Percentiles rank a stretch among this genome's conserved stretches.
These are phyloP conservation scores for Porphyridium purpureum DNA, from an alignment of 23 red algal genomes.

Conservation along the genomic window DNA sequence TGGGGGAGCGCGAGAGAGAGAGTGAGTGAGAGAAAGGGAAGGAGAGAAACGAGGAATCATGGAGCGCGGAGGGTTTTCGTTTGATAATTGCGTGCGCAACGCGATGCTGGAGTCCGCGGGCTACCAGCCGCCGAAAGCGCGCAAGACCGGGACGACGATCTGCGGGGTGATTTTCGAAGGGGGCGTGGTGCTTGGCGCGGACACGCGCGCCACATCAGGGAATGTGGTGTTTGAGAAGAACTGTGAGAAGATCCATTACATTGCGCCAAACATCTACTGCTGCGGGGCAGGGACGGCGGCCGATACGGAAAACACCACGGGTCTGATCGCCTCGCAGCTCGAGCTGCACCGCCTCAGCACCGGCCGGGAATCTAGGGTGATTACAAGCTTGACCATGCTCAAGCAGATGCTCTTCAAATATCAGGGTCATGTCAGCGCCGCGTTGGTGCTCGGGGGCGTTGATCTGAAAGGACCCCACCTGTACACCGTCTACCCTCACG, in stretches of 20 bases:
- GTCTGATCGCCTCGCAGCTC: constrained; percentile 68
- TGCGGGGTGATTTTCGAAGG: constrained; percentile 69
- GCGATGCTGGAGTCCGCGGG: constrained; percentile 17
- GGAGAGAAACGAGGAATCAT: too few species aligned
- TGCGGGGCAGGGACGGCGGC: constrained; percentile 96
- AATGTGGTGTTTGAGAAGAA: constrained; percentile 88
- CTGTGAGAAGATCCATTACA: constrained; percentile 99
- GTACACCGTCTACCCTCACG: constrained; percentile 99
- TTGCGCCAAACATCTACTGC: constrained; percentile 95
- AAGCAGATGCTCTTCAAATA: constrained; percentile 93
- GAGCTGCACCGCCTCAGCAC: constrained; percentile 69
- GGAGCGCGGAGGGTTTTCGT: constrained; percentile 46
- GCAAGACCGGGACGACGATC: constrained; percentile 96
- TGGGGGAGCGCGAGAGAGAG: too few species aligned
- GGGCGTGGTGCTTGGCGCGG: constrained; percentile 90
- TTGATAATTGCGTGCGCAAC: constrained; percentile 57
- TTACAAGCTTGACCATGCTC: constrained; percentile 67
- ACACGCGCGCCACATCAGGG: constrained; percentile 80
- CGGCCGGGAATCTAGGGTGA: constrained; percentile 53
- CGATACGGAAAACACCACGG: constrained; percentile 87
- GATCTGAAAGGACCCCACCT: constrained; percentile 86
- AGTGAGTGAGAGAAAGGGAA: too few species aligned
- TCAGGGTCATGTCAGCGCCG: constrained; percentile 88
- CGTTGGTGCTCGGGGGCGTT: constrained; percentile 88
- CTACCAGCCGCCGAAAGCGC: constrained; percentile 28